These are phyloP conservation scores for Claviceps sp. DNA, from an alignment of 2,329 filamentous ascomycete genomes.

Conservation along the genomic window DNA sequence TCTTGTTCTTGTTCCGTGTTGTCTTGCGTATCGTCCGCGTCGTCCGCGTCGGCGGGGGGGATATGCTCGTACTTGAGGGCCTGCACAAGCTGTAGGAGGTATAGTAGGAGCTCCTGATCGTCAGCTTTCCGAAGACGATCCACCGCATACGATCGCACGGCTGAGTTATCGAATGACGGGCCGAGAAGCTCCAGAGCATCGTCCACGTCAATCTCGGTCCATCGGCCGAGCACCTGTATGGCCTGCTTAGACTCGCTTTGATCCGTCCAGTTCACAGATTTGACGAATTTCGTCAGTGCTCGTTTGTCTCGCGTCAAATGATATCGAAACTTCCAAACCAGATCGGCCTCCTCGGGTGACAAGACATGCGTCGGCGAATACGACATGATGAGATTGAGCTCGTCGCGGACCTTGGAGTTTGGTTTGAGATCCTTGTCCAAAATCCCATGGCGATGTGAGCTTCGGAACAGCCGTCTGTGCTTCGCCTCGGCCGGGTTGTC, in stretches of 20 bases:
- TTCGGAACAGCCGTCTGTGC: slow-evolving; percentile 80
- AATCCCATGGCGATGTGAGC: slow-evolving; percentile 79
- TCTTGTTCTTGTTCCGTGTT: too few relatives aligned
- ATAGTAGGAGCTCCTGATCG: slow-evolving; percentile 80
- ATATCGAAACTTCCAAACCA: slow-evolving; percentile 96
- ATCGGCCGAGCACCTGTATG: slow-evolving; percentile 77
- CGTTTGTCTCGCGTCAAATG: slow-evolving; percentile 86
- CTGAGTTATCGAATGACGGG: slow-evolving; percentile 77
- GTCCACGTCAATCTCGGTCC: slow-evolving; percentile 95
- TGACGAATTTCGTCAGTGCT: slow-evolving; percentile 92
- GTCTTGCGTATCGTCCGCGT: slow-evolving; percentile 14
- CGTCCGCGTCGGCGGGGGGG: slow-evolving; percentile 26
- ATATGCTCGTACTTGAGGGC: slow-evolving; percentile 88
- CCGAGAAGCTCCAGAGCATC: slow-evolving; percentile 90
- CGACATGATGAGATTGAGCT: slow-evolving; percentile 79
- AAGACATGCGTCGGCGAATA: slow-evolving; percentile 87
- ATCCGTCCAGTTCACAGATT: slow-evolving; percentile 91
- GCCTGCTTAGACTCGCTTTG: slow-evolving; percentile 75
- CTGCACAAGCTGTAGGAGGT: slow-evolving; percentile 87
- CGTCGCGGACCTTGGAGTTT: slow-evolving; percentile 89
- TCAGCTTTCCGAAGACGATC: slow-evolving; percentile 83
- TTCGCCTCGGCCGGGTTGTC: slow-evolving; percentile 95
- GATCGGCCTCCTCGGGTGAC: slow-evolving; percentile 81
- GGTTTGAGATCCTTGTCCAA: slow-evolving; percentile 91
- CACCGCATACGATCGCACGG: slow-evolving; percentile 86